Percentiles rank a stretch among this genome's conserved stretches.
Conservation (phyloP, 768 basidiomycete genomes). For the Podaxis sp. region DNA sequence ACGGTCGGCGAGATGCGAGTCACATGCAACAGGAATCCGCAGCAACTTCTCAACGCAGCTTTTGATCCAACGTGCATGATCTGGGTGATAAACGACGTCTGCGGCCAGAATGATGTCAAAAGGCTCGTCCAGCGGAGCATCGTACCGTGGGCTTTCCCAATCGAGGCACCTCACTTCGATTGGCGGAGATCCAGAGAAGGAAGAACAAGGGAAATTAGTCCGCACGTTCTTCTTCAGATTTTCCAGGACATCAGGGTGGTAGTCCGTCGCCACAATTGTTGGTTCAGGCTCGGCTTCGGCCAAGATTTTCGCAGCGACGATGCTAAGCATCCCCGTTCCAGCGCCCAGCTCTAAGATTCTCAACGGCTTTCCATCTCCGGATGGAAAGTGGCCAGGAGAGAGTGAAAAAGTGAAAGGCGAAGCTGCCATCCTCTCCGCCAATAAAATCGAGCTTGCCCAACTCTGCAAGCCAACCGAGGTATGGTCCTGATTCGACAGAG, state of each 20-base stretch:
- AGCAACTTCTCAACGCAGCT: slow-evolving; percentile 57
- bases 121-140: slow-evolving; percentile 33
- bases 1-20: background rate
- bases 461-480: slow-evolving; percentile 83
- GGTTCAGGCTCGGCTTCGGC: slow-evolving; percentile 20
- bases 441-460: slow-evolving; percentile 77
- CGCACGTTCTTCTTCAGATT: slow-evolving; percentile 65
- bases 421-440: slow-evolving; percentile 62
- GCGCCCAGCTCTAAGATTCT: slow-evolving; percentile 81
- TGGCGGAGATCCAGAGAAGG: slow-evolving; percentile 16
- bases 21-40: slow-evolving; percentile 22
- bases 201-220: slow-evolving; percentile 40
- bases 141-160: slow-evolving; percentile 53
- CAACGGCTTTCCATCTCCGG: slow-evolving; percentile 20
- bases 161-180: slow-evolving; percentile 57
- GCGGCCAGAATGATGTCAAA: slow-evolving; percentile 79
- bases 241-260: slow-evolving; percentile 69
- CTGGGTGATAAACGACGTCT: slow-evolving; percentile 74
- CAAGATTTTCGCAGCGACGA: slow-evolving; percentile 51
- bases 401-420: slow-evolving; percentile 39
- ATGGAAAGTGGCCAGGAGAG: slow-evolving; percentile 7
- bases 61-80: slow-evolving; percentile 70
- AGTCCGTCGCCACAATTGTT: slow-evolving; percentile 71
- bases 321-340: slow-evolving; percentile 82
- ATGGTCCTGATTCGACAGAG: slow-evolving; percentile 63